Percentiles rank a stretch among this genome's conserved stretches.
phyloP scores from a whole-genome alignment of 805 yeast species.

The Wickerhamiella brachini region DNA sequence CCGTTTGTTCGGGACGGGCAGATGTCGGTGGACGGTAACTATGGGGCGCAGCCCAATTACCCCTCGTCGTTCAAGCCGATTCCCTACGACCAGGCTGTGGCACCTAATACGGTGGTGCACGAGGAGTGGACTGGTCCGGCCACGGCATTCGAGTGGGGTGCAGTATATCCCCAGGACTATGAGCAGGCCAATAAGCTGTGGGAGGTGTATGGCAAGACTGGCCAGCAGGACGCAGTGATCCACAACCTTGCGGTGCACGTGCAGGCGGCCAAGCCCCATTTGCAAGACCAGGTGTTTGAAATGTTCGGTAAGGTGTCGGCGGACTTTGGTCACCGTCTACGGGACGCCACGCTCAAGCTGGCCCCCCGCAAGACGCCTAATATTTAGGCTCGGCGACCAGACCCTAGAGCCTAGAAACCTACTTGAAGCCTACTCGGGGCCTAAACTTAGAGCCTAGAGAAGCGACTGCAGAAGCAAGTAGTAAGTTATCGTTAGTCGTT shows the following conservation, averaged over 20 bases:
- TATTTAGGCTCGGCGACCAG: not conserved
- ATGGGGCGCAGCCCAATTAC: conserved; percentile 39
- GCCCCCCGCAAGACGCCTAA: conserved; percentile 24
- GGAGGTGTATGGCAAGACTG: conserved; percentile 62
- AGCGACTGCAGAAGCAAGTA: too few relatives aligned
- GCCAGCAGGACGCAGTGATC: conserved; percentile 73
- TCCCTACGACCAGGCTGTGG: conserved; percentile 17
- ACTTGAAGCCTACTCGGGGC: too few relatives aligned
- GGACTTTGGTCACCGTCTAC: conserved; percentile 52
- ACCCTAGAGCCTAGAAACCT: not conserved
- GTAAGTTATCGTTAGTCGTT: not conserved
- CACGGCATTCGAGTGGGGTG: conserved; percentile 75
- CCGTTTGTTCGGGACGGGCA: conserved; percentile 53
- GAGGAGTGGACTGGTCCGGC: conserved; percentile 78
- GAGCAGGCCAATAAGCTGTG: conserved; percentile 67
- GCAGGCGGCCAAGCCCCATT: conserved; percentile 48
- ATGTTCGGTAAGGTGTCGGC: conserved; percentile 63
- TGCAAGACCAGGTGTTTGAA: conserved; percentile 67
- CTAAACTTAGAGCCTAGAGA: too few relatives aligned
- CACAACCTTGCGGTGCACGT: conserved; percentile 73
- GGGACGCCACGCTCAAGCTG: conserved; percentile 43
- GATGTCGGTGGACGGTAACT: conserved; percentile 33
- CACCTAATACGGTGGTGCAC: conserved; percentile 34
- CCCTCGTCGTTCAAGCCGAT: conserved; percentile 31
- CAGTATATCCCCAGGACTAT: conserved; percentile 55